These are phyloP conservation scores for Hypoxylon trugodes DNA, from an alignment of 495 filamentous ascomycete genomes.

Conservation along the genomic window DNA sequence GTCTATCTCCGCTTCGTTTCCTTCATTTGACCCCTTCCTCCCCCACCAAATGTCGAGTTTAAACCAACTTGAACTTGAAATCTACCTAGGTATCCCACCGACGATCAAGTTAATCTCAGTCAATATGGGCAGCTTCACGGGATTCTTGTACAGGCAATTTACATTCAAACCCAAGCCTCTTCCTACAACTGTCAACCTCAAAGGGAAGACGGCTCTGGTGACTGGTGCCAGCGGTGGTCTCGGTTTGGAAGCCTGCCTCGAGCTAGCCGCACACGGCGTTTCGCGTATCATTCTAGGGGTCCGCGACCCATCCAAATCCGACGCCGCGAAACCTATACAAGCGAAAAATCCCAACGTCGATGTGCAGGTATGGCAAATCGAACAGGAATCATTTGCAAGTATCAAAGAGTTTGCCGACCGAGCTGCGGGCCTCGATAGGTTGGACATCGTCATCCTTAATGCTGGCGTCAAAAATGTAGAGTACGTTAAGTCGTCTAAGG, in stretches of 20 bases:
- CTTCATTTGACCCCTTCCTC: neutral
- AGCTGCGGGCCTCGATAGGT: slow-evolving; percentile 14
- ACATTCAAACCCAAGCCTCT: slow-evolving; percentile 33
- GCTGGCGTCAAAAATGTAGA: slow-evolving; percentile 31
- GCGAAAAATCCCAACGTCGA: slow-evolving; percentile 40
- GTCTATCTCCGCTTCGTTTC: neutral
- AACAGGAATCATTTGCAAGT: slow-evolving; percentile 59
- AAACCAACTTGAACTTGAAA: neutral
- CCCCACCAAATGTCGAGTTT: neutral
- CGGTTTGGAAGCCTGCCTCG: slow-evolving; percentile 58
- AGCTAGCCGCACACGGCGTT: slow-evolving; percentile 53
- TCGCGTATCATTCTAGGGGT: slow-evolving; percentile 58
- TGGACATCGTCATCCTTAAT: slow-evolving; percentile 31
- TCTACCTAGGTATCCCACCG: neutral
- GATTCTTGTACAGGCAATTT: slow-evolving; percentile 17
- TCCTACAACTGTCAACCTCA: neutral
- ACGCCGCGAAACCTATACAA: slow-evolving; percentile 55
- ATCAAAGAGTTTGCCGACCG: slow-evolving; percentile 16
- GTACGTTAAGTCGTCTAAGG: slow-evolving; percentile 16
- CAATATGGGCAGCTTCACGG: slow-evolving; percentile 7
- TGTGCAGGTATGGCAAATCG: slow-evolving; percentile 64
- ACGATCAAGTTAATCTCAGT: neutral
- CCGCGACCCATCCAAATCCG: slow-evolving; percentile 51
- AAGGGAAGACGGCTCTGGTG: slow-evolving; percentile 56
- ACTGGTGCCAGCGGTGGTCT: slow-evolving; percentile 63